phyloP scores from a whole-genome alignment of 2,329 filamentous ascomycete species.

The Setomelanomma holmii region DNA sequence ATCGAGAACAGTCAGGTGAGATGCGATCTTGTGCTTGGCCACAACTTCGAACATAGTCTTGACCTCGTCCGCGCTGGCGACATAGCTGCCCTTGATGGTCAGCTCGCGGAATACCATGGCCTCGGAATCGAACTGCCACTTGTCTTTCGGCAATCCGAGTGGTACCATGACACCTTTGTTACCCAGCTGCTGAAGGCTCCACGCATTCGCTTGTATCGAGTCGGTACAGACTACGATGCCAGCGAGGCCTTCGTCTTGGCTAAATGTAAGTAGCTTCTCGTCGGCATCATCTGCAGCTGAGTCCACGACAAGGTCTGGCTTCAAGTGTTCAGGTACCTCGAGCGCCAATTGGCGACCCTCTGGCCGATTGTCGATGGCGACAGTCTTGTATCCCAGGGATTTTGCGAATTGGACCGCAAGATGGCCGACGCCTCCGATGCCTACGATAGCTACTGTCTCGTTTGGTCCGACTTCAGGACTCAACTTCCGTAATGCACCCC shows the following conservation, averaged over 20 bases:
- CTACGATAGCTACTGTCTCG: conserved; percentile 79
- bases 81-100: conserved; percentile 34
- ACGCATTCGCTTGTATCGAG: conserved; percentile 27
- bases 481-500: conserved; percentile 31
- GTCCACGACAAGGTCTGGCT: conserved; percentile 28
- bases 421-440: conserved; percentile 80
- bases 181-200: conserved; percentile 32
- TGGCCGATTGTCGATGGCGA: conserved; percentile 35
- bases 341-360: conserved; percentile 29
- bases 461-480: conserved; percentile 60
- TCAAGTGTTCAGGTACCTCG: conserved; percentile 20
- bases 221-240: conserved; percentile 38
- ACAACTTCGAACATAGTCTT: conserved; percentile 33
- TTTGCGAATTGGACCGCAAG: conserved; percentile 75
- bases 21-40: conserved; percentile 24
- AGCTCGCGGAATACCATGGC: conserved; percentile 34
- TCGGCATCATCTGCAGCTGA: conserved; percentile 18
- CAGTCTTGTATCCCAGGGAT: conserved; percentile 29
- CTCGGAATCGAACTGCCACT: conserved; percentile 35
- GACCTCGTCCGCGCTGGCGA: conserved; percentile 30
- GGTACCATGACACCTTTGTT: conserved; percentile 33
- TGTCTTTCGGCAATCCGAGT: conserved; percentile 31
- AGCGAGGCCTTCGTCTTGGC: conserved; percentile 29
- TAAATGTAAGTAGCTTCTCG: conserved; percentile 21
- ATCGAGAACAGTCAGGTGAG: conserved; percentile 28